A percentile compares a stretch with the other conserved stretches of the same genome.
Evolutionary conservation across 306 rosid genomes (phyloP).

Genomic region (Lathyrus tuberosus): DNA sequence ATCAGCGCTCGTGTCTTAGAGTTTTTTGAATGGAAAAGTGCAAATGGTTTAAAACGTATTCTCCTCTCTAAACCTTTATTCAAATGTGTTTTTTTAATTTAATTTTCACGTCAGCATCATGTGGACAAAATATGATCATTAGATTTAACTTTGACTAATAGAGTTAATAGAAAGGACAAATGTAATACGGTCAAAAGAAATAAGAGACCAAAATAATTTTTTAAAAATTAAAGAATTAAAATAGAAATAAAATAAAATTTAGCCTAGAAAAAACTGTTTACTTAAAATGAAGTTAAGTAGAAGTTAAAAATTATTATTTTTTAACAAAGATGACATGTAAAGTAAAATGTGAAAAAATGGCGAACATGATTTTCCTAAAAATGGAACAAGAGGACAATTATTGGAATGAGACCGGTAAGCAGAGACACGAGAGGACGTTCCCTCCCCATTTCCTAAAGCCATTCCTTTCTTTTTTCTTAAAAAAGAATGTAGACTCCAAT

Average conservation of each 20-base stretch:
- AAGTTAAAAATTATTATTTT: not conserved
- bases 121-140: no score
- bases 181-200: no score
- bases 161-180: no score
- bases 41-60: no score
- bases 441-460: conserved; percentile 11
- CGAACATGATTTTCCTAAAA: not conserved
- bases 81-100: no score
- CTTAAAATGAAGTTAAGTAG: not conserved
- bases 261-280: not conserved
- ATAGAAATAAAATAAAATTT: no score
- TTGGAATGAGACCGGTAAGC: not conserved
- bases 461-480: not conserved
- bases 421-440: not conserved
- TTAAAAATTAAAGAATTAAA: not conserved
- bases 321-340: not conserved
- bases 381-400: not conserved
- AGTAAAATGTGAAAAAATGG: not conserved
- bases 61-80: no score
- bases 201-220: no score
- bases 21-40: no score
- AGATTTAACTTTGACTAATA: no score
- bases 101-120: no score
- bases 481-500: not conserved
- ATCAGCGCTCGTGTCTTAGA: no score